Evolutionary conservation across 805 yeast species (phyloP).

Genomic region (Barnettozyma populi): DNA sequence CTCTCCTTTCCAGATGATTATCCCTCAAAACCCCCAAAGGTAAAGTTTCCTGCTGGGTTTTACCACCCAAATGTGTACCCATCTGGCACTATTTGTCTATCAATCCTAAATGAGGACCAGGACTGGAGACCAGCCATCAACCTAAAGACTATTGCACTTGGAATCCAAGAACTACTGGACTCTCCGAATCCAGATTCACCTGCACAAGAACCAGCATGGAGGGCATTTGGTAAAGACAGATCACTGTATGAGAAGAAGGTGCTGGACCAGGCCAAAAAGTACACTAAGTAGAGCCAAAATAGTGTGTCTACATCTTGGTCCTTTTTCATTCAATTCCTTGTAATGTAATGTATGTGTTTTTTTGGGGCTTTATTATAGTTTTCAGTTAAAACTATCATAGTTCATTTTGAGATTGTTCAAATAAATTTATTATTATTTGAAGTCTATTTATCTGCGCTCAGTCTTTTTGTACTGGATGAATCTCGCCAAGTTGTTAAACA

Average conservation of each 20-base stretch:
- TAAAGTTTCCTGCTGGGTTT: constrained; percentile 81
- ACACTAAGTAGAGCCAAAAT: constrained; percentile 39
- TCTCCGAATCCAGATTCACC: constrained; percentile 94
- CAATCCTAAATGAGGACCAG: constrained; percentile 89
- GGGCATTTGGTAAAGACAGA: constrained; percentile 68
- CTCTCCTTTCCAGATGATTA: constrained; percentile 84
- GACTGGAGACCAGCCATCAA: constrained; percentile 99
- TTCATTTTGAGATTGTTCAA: background rate
- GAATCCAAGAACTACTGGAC: constrained; percentile 86
- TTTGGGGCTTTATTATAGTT: background rate
- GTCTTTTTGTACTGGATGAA: constrained; percentile 70
- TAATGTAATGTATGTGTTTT: background rate
- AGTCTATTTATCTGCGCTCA: constrained; percentile 27
- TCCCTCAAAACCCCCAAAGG: constrained; percentile 96
- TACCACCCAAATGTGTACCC: constrained; percentile 98
- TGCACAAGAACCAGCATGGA: constrained; percentile 97
- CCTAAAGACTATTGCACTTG: constrained; percentile 80
- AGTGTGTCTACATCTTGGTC: no score
- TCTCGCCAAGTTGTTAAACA: constrained; percentile 58
- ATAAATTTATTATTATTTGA: background rate
- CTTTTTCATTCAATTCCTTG: background rate
- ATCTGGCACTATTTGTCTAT: constrained; percentile 91
- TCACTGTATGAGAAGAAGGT: constrained; percentile 71
- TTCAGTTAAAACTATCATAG: background rate
- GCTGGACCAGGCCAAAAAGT: constrained; percentile 71